A percentile compares a stretch with the other conserved stretches of the same genome.
phyloP scores from a whole-genome alignment of 345 rosid species.

The Cardamine chenopodiifolia region DNA sequence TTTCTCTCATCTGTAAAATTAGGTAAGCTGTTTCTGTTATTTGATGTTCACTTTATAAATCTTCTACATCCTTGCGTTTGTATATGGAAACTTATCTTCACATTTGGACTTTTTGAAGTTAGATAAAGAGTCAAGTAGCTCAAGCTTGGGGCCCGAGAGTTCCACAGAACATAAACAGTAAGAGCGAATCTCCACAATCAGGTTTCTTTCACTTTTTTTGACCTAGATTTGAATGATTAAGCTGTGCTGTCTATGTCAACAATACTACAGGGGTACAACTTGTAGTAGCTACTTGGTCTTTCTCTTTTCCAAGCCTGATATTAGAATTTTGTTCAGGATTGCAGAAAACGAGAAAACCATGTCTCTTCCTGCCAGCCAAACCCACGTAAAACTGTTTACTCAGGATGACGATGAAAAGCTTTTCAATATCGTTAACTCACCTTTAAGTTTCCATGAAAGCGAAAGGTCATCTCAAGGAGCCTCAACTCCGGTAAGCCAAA shows the following conservation, averaged over 20 bases:
- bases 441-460: conserved; percentile 70
- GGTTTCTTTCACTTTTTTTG: conserved; percentile 30
- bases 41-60: conserved; percentile 18
- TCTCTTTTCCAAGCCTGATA: conserved; percentile 12
- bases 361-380: conserved; percentile 44
- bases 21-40: conserved; percentile 51
- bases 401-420: conserved; percentile 48
- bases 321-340: conserved; percentile 37
- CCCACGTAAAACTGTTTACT: conserved; percentile 58
- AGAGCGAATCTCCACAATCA: conserved; percentile 31
- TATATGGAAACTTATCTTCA: conserved; percentile 31
- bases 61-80: conserved; percentile 11
- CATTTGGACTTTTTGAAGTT: conserved; percentile 33
- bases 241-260: conserved; percentile 27
- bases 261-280: conserved; percentile 55
- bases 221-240: conserved; percentile 31
- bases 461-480: conserved; percentile 68
- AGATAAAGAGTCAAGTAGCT: conserved; percentile 54
- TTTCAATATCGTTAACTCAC: conserved; percentile 61
- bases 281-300: conserved; percentile 12
- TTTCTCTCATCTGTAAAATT: conserved; percentile 71
- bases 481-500: conserved; percentile 55
- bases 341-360: conserved; percentile 45
- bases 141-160: conserved; percentile 48
- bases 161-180: conserved; percentile 48